A percentile compares a stretch with the other conserved stretches of the same genome.
Conservation (phyloP, 495 filamentous ascomycete species). For the Penicillium turbatum region DNA sequence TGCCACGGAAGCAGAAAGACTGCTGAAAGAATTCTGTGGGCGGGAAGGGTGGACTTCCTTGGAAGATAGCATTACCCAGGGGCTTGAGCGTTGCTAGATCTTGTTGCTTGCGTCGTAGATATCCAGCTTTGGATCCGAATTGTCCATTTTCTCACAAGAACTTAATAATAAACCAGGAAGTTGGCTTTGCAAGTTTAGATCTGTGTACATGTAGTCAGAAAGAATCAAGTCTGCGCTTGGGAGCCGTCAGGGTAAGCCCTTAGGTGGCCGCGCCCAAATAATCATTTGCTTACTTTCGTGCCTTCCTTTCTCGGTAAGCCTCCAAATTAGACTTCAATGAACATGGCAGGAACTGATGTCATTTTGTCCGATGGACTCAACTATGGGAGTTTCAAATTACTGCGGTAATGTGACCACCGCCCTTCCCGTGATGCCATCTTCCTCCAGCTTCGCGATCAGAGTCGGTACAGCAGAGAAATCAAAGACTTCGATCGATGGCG, state of each 20-base stretch:
- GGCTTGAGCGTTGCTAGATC: background rate
- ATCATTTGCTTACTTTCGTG: too few relatives aligned
- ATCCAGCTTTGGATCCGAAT: background rate
- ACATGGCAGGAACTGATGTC: background rate
- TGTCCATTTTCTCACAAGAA: background rate
- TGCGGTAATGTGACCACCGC: constrained; percentile 25
- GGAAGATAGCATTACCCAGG: background rate
- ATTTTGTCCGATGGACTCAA: background rate
- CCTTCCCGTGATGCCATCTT: constrained; percentile 22
- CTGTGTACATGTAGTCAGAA: too few relatives aligned
- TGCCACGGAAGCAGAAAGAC: constrained; percentile 3
- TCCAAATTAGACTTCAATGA: too few relatives aligned
- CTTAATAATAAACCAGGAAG: background rate
- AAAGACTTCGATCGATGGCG: constrained; percentile 22
- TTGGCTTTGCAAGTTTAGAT: background rate
- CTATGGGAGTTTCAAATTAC: background rate
- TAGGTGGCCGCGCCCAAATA: too few relatives aligned
- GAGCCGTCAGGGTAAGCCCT: too few relatives aligned
- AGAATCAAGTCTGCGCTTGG: too few relatives aligned
- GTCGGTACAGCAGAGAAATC: constrained; percentile 19
- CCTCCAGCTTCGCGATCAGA: constrained; percentile 15
- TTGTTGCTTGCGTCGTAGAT: background rate
- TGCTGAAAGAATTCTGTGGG: constrained; percentile 16
- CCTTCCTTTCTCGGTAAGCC: too few relatives aligned
- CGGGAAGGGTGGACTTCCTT: background rate